Evolutionary conservation across 2,329 filamentous ascomycete species (phyloP).

Genomic region (Fusarium citri): DNA sequence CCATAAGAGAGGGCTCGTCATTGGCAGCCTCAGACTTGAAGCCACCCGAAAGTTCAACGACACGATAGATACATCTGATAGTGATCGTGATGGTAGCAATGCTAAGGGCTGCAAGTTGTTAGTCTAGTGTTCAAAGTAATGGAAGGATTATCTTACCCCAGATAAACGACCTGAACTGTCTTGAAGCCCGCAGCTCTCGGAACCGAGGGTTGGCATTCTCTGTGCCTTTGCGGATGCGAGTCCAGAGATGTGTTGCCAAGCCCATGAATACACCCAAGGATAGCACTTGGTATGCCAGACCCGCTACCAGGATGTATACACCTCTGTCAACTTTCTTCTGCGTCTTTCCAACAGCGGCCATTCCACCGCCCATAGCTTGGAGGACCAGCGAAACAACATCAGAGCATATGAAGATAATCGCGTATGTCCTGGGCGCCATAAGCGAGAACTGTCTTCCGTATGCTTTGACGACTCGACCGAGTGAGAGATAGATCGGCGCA

Average conservation of each 20-base stretch:
- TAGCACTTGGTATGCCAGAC: constrained; percentile 32
- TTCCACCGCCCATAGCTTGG: constrained; percentile 32
- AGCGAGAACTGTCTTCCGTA: constrained; percentile 26
- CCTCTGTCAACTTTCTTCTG: constrained; percentile 23
- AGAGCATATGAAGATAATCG: constrained; percentile 32
- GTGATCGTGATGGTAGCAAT: constrained; percentile 5
- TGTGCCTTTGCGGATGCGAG: neutral
- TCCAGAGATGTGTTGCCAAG: neutral
- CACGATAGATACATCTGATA: constrained; percentile 31
- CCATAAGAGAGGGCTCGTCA: constrained; percentile 33
- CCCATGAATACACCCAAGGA: constrained; percentile 28
- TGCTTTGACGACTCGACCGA: constrained; percentile 41
- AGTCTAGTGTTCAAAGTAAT: neutral
- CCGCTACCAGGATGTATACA: constrained; percentile 36
- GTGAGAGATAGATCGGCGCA: constrained; percentile 42
- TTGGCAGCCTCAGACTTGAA: constrained; percentile 34
- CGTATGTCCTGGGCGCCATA: constrained; percentile 28
- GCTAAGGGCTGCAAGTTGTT: neutral
- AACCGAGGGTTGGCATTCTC: constrained; percentile 3
- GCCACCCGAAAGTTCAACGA: constrained; percentile 31
- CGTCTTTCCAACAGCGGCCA: constrained; percentile 21
- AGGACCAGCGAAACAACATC: constrained; percentile 33
- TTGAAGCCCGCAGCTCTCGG: constrained; percentile 2
- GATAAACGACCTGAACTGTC: constrained; percentile 12
- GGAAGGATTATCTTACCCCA: neutral